phyloP scores from a whole-genome alignment of 108 stramenopile species.

The Skeletonema potamos region DNA sequence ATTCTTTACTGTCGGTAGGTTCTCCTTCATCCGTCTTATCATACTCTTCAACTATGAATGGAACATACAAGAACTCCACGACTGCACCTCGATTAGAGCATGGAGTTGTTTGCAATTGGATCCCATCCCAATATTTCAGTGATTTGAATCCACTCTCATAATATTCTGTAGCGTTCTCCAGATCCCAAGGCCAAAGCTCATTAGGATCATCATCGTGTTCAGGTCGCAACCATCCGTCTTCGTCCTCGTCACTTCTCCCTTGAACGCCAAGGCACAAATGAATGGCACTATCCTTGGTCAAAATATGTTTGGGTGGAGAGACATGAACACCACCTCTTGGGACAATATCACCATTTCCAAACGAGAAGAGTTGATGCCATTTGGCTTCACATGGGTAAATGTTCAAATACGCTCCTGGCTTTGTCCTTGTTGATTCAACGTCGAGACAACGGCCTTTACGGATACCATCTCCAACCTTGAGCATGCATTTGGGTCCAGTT shows the following conservation, averaged over 20 bases:
- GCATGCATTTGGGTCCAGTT: conserved; percentile 76
- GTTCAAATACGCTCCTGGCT: conserved; percentile 70
- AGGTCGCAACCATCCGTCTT: conserved; percentile 58
- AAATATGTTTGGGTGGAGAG: conserved; percentile 62
- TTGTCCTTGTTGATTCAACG: conserved; percentile 57
- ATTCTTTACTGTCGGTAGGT: neutral
- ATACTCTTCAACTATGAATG: conserved; percentile 64
- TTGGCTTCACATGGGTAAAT: conserved; percentile 78
- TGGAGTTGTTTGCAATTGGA: conserved; percentile 67
- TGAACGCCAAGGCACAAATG: conserved; percentile 76
- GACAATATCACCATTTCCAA: conserved; percentile 75
- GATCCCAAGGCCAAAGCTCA: conserved; percentile 37
- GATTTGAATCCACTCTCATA: conserved; percentile 40
- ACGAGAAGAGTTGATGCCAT: conserved; percentile 87
- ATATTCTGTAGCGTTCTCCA: conserved; percentile 31
- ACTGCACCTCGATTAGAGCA: conserved; percentile 79
- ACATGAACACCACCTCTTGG: conserved; percentile 67
- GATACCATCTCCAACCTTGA: conserved; percentile 74
- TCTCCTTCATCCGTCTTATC: conserved; percentile 29
- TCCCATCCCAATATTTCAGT: conserved; percentile 57
- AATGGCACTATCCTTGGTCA: conserved; percentile 40
- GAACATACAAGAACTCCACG: conserved; percentile 77
- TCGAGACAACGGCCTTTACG: conserved; percentile 81
- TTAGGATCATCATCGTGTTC: conserved; percentile 38
- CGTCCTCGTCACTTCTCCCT: conserved; percentile 66